These are phyloP conservation scores for Cystobasidium onofrii DNA, from an alignment of 768 basidiomycete genomes.

Conservation along the genomic window DNA sequence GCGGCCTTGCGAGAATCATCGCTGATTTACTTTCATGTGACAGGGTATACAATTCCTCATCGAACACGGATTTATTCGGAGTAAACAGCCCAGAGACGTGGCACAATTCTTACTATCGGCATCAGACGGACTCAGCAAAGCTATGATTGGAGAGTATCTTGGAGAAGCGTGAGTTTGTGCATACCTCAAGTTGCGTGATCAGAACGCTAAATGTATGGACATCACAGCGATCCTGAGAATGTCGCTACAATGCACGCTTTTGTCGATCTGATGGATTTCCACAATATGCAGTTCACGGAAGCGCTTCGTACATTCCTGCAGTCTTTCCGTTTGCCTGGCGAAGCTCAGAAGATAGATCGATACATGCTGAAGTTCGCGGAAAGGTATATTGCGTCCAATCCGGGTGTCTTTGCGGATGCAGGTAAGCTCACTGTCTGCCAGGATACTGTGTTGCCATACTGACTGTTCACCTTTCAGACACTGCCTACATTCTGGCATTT, in stretches of 20 bases:
- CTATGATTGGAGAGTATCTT: constrained; percentile 94
- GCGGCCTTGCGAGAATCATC: neutral
- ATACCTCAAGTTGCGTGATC: neutral
- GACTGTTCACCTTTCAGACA: constrained; percentile 52
- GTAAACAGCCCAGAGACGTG: constrained; percentile 63
- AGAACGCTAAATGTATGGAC: neutral
- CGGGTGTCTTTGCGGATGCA: constrained; percentile 83
- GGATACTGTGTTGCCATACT: neutral
- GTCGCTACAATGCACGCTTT: constrained; percentile 95
- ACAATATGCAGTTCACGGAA: constrained; percentile 70
- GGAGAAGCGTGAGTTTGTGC: constrained; percentile 72
- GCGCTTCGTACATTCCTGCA: constrained; percentile 85
- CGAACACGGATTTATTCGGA: constrained; percentile 76
- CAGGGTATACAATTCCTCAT: constrained; percentile 78
- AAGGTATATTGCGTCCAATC: constrained; percentile 82
- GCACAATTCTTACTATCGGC: constrained; percentile 76
- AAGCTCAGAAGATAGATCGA: constrained; percentile 96
- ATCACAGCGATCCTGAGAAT: constrained; percentile 69
- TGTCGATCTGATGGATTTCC: constrained; percentile 84
- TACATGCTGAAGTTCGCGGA: constrained; percentile 99
- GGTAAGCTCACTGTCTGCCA: constrained; percentile 52
- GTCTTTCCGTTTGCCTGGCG: constrained; percentile 91
- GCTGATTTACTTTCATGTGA: constrained; percentile 43
- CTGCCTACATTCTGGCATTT: constrained; percentile 89
- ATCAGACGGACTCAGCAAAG: constrained; percentile 78